phyloP scores from a whole-genome alignment of 1,139 yeast genomes.

The Blastobotrys petasosporus region DNA sequence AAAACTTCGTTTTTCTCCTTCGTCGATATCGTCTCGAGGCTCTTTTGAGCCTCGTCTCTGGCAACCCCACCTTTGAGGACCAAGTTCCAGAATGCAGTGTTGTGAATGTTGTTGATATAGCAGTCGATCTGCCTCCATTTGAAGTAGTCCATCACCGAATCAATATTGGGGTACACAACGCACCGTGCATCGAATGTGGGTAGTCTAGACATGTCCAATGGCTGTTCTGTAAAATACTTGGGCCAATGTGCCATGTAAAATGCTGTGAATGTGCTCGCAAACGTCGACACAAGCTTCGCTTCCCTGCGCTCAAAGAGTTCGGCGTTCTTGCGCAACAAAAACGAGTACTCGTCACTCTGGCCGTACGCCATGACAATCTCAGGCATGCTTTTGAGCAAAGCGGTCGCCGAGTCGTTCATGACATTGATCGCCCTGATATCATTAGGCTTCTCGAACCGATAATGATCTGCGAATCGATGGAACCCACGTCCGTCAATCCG shows the following conservation, averaged over 20 bases:
- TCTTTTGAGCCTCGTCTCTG: conserved; percentile 72
- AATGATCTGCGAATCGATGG: conserved; percentile 68
- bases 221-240: conserved; percentile 46
- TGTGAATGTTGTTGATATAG: conserved; percentile 88
- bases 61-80: conserved; percentile 65
- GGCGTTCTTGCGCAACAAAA: conserved; percentile 58
- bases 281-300: conserved; percentile 68
- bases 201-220: conserved; percentile 39
- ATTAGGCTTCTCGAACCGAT: conserved; percentile 80
- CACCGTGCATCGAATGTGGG: conserved; percentile 94
- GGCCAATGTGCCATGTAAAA: conserved; percentile 67
- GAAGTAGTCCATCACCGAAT: conserved; percentile 68
- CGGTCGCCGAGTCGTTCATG: conserved; percentile 75
- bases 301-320: conserved; percentile 75
- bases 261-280: conserved; percentile 78
- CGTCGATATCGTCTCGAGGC: conserved; percentile 65
- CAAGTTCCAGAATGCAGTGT: conserved; percentile 87
- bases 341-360: conserved; percentile 91
- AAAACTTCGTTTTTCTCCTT: conserved; percentile 84
- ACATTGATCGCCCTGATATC: conserved; percentile 67
- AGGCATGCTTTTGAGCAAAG: conserved; percentile 55
- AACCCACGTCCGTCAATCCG: conserved; percentile 94
- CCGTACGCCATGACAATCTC: conserved; percentile 85
- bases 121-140: conserved; percentile 97
- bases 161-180: conserved; percentile 67